These are phyloP conservation scores for Aureoboletus auriporus DNA, from an alignment of 768 basidiomycete genomes.

Conservation along the genomic window DNA sequence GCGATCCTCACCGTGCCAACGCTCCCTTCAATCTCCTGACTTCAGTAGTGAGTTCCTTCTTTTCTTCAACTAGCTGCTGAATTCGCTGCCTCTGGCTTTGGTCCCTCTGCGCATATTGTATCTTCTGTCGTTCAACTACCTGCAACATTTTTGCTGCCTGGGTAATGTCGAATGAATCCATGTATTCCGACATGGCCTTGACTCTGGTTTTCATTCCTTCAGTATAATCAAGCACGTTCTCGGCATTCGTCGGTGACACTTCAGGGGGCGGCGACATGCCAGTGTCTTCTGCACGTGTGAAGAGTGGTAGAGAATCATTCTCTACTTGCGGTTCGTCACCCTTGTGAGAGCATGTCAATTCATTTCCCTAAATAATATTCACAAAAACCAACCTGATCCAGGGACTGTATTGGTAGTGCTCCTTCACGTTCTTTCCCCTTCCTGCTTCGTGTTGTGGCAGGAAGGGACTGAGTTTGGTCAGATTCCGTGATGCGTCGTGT, in stretches of 20 bases:
- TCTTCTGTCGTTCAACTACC: constrained; percentile 19
- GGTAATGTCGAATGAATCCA: constrained; percentile 25
- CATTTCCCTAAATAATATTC: neutral
- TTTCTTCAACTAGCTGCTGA: constrained; percentile 17
- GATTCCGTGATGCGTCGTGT: constrained; percentile 6
- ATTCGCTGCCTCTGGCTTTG: constrained; percentile 21
- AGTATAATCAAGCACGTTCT: constrained; percentile 24
- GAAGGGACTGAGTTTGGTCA: neutral
- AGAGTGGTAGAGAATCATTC: constrained; percentile 16
- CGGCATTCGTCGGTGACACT: constrained; percentile 22
- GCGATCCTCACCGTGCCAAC: constrained; percentile 13
- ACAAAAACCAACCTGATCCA: constrained; percentile 14
- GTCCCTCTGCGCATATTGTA: constrained; percentile 21
- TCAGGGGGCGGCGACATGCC: constrained; percentile 5
- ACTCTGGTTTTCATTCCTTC: constrained; percentile 19
- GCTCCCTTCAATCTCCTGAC: constrained; percentile 13
- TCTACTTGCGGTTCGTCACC: constrained; percentile 3
- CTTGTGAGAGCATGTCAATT: neutral
- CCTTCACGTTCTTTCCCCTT: constrained; percentile 27
- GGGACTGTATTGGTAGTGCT: neutral
- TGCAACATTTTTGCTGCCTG: constrained; percentile 14
- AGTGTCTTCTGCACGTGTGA: constrained; percentile 10
- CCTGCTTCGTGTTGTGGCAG: constrained; percentile 12
- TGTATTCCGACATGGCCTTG: constrained; percentile 21
- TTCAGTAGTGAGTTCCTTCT: constrained; percentile 10